Base-by-base conservation (phyloP, 1,284 basidiomycete species). In the Bondarzewia mesenterica region DNA sequence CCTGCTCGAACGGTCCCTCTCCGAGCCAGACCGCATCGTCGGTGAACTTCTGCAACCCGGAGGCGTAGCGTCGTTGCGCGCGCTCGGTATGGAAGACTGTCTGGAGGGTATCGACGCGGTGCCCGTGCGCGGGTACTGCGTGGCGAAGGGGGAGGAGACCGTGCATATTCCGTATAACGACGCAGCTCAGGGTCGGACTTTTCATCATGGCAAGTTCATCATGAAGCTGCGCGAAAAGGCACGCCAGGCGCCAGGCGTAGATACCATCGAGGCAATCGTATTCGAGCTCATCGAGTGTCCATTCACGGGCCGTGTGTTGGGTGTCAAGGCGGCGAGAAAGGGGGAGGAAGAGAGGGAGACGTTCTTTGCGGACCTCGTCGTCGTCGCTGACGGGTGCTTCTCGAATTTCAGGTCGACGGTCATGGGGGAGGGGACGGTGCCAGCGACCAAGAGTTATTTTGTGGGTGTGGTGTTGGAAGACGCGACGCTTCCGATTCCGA, bases 11-110 rank as follows among this genome's bases (percentile, higher is more conserved):
- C 80, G 93, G 42, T 95, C 95, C 36, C 75, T 98, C 10, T 74
- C 84, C 0, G 88, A 94, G 64, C 95, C 96, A 0, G 93, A 98
- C 73, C 80, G 95, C 21, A 98, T 99, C 58, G 95, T 99, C 35
- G 95, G 96, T 32, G 96, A 99, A 67, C 81, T 99, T 1, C 73
- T 99, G 18, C 95, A 99, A 61, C 96, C 96, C 0, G 94, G 89
- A 1, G 96, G 96, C 5, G 84, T 94, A 18, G 72, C 75, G 3
- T 85, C 92, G 0, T 71, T 99, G 43, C 68, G 80, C 52, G 69
- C 78, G 48, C 79, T 99, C 16, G 94, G 93, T 1, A 67, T 99
- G 58, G 79, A 82, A 46, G 70, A 71, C 5, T 80, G 79, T 50
- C 69, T 97, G 41, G 86, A 95, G 26, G 84, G 78, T 18, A 96